phyloP scores from a whole-genome alignment of 208 protist species.

The Trypanosoma scelopori region DNA sequence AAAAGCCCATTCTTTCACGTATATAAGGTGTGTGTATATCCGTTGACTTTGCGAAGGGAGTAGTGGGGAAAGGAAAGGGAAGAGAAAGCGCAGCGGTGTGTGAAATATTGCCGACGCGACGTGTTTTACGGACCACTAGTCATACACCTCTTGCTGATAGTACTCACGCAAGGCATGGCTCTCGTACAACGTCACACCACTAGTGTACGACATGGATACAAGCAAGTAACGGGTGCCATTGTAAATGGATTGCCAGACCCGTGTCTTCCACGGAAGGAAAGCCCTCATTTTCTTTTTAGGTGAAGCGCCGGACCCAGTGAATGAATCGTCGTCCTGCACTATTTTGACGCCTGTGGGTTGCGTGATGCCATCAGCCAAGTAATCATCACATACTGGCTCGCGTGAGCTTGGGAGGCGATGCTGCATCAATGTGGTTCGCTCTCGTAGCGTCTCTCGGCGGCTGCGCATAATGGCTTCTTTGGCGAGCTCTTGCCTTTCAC shows the following conservation, averaged over 20 bases:
- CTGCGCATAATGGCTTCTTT: not conserved
- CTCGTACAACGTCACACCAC: slow-evolving; percentile 16
- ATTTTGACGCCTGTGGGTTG: not conserved
- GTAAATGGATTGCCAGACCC: slow-evolving; percentile 41
- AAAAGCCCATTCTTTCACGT: no score
- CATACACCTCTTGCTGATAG: slow-evolving; percentile 25
- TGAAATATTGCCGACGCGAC: not conserved
- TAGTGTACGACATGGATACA: slow-evolving; percentile 29
- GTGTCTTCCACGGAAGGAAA: slow-evolving; percentile 22
- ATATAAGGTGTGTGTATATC: no score
- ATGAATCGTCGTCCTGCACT: not conserved
- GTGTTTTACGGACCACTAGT: slow-evolving; percentile 12
- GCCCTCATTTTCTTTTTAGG: not conserved
- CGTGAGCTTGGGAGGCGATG: not conserved
- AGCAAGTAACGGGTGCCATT: slow-evolving; percentile 47
- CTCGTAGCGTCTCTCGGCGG: not conserved
- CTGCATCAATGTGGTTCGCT: not conserved
- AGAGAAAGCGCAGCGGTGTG: no score
- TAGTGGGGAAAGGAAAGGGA: no score
- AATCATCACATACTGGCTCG: slow-evolving; percentile 1
- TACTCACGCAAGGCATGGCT: slow-evolving; percentile 30
- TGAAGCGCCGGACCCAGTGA: not conserved
- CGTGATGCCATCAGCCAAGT: not conserved
- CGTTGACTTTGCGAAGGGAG: no score
- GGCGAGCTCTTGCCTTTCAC: not conserved